Conservation (phyloP, 495 filamentous ascomycete genomes). For the Xylaria grammica region DNA sequence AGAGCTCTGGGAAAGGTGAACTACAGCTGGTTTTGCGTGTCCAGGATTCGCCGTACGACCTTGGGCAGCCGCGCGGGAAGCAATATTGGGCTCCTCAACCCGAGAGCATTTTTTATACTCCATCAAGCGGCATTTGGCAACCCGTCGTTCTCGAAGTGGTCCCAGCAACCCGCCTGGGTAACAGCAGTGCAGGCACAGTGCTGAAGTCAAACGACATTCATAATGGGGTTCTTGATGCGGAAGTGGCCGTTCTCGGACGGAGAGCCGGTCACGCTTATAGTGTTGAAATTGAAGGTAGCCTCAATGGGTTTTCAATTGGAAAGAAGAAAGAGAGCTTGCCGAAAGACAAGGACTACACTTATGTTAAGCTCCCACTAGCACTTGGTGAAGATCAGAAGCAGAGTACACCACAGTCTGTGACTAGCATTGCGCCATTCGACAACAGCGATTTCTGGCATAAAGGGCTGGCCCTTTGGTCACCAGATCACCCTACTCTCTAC, state of each 20-base stretch:
- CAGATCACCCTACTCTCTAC: conserved; percentile 60
- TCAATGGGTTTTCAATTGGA: conserved; percentile 35
- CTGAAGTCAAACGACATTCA: conserved; percentile 37
- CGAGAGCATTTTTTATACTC: conserved; percentile 66
- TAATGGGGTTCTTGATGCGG: conserved; percentile 31
- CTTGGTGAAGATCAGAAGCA: conserved; percentile 44
- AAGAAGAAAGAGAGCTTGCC: conserved; percentile 39
- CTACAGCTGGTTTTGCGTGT: conserved; percentile 32
- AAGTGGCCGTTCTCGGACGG: conserved; percentile 33
- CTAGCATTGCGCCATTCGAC: conserved; percentile 25
- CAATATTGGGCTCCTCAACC: conserved; percentile 54
- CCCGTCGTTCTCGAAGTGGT: conserved; percentile 65
- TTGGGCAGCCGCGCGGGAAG: conserved; percentile 52
- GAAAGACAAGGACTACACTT: conserved; percentile 43
- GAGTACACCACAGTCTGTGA: conserved; percentile 28
- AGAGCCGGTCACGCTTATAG: conserved; percentile 35
- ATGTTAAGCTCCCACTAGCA: conserved; percentile 54
- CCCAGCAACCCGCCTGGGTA: conserved; percentile 44
- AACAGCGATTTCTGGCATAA: conserved; percentile 34
- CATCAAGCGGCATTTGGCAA: conserved; percentile 69
- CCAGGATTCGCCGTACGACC: conserved; percentile 56
- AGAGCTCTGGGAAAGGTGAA: conserved; percentile 27
- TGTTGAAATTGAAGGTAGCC: conserved; percentile 39
- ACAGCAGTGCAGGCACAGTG: conserved; percentile 39
- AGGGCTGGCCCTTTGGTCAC: conserved; percentile 56